Conservation (phyloP, 2,329 filamentous ascomycete species). For the Fusarium sp. region DNA sequence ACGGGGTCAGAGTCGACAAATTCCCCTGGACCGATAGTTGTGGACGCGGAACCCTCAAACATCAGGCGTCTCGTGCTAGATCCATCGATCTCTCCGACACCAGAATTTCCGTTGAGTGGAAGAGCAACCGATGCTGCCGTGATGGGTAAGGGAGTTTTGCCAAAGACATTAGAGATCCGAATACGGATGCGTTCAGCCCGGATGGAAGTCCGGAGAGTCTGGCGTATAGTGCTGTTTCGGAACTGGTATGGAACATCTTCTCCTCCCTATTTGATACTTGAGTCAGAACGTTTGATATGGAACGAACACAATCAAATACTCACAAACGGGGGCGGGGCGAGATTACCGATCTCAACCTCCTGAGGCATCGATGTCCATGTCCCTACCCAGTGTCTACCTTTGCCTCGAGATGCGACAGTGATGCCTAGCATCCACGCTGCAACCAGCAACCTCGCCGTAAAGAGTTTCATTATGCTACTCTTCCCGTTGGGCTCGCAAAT, state of each 20-base stretch:
- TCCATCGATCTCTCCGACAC: slow-evolving; percentile 17
- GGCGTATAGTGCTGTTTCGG: slow-evolving; percentile 22
- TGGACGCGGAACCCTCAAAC: slow-evolving; percentile 19
- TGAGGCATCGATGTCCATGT: slow-evolving; percentile 31
- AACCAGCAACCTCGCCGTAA: background rate
- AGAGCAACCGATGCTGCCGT: slow-evolving; percentile 19
- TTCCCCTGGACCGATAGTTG: slow-evolving; percentile 12
- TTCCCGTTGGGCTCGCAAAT: background rate
- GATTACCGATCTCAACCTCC: slow-evolving; percentile 24
- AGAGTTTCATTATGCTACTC: background rate
- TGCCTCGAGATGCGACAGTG: slow-evolving; percentile 2
- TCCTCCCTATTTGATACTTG: slow-evolving; percentile 5
- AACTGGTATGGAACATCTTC: slow-evolving; percentile 16
- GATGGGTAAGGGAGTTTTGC: slow-evolving; percentile 22
- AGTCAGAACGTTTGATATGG: background rate
- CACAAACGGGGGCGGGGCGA: slow-evolving; percentile 29
- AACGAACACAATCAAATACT: background rate
- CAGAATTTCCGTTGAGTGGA: slow-evolving; percentile 10
- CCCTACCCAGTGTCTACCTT: slow-evolving; percentile 24
- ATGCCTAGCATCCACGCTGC: slow-evolving; percentile 10
- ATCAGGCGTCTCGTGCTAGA: slow-evolving; percentile 6
- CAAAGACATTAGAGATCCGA: slow-evolving; percentile 29
- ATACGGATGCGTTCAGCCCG: slow-evolving; percentile 18
- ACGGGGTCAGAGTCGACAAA: slow-evolving; percentile 22
- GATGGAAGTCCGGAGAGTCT: slow-evolving; percentile 28